Evolutionary conservation across 2,329 filamentous ascomycete genomes (phyloP).

Genomic region (Colletotrichum trifolii): DNA sequence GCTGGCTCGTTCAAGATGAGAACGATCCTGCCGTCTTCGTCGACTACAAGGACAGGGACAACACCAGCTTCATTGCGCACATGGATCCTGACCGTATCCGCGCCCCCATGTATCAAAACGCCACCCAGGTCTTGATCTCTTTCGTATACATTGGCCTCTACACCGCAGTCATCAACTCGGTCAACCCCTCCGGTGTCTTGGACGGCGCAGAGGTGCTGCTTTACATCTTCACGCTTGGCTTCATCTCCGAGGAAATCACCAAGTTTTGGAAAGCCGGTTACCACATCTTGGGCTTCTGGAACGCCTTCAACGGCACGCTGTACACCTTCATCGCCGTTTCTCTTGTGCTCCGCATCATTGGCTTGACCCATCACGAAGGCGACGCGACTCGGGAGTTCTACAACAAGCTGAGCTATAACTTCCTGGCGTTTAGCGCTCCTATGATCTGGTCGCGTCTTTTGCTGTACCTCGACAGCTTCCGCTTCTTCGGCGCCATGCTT

Average conservation of each 20-base stretch:
- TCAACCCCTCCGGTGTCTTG: constrained; percentile 85
- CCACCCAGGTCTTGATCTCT: constrained; percentile 85
- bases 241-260: constrained; percentile 85
- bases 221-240: constrained; percentile 92
- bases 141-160: constrained; percentile 86
- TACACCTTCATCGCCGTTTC: constrained; percentile 84
- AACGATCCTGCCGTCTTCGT: constrained; percentile 90
- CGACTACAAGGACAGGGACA: constrained; percentile 85
- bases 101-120: constrained; percentile 91
- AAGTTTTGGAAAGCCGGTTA: constrained; percentile 96
- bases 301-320: constrained; percentile 88
- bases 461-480: constrained; percentile 91
- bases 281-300: constrained; percentile 96
- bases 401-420: constrained; percentile 91
- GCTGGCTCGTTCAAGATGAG: constrained; percentile 97
- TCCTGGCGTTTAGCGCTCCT: constrained; percentile 90
- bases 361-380: constrained; percentile 70
- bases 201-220: constrained; percentile 86
- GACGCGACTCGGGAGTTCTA: constrained; percentile 67
- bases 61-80: constrained; percentile 81
- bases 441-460: constrained; percentile 97
- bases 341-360: constrained; percentile 82
- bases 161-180: constrained; percentile 91
- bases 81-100: constrained; percentile 96
- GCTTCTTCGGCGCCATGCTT: constrained; percentile 98